These are phyloP conservation scores for Cercospora canescens DNA, from an alignment of 2,329 filamentous ascomycete species.

Conservation along the genomic window DNA sequence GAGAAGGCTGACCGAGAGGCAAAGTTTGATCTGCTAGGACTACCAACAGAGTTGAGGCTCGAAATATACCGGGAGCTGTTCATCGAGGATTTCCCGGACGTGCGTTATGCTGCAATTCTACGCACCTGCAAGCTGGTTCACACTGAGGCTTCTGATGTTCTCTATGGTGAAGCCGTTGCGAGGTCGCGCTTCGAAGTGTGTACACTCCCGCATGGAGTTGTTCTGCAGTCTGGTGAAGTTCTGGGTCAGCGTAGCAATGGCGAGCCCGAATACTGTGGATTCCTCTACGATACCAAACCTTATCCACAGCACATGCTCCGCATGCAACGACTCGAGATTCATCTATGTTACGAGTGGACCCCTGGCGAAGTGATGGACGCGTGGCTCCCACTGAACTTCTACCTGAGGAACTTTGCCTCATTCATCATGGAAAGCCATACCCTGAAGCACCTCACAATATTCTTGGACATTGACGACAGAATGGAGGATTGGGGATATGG, in stretches of 20 bases:
- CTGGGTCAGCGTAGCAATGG: no score
- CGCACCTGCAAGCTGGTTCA: slow-evolving; percentile 12
- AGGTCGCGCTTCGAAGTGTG: background rate
- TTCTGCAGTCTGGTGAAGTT: no score
- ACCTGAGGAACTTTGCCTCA: background rate
- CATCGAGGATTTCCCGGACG: background rate
- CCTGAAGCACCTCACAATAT: background rate
- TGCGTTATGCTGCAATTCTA: slow-evolving; percentile 7
- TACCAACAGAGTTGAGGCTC: slow-evolving; percentile 28
- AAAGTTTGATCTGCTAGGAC: slow-evolving; percentile 26
- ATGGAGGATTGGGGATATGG: background rate
- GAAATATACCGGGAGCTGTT: slow-evolving; percentile 25
- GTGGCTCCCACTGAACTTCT: background rate
- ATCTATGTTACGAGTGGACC: background rate
- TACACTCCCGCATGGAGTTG: no score
- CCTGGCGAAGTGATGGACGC: background rate
- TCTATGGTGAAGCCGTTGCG: background rate
- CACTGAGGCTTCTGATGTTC: slow-evolving; percentile 23
- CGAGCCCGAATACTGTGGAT: no score
- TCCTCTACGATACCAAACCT: no score
- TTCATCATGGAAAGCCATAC: background rate
- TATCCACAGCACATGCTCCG: background rate
- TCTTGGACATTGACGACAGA: background rate
- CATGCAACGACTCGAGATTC: background rate
- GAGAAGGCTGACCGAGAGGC: slow-evolving; percentile 13